Conservation (phyloP, 2,329 filamentous ascomycete species). For the Xylogone sp. region DNA sequence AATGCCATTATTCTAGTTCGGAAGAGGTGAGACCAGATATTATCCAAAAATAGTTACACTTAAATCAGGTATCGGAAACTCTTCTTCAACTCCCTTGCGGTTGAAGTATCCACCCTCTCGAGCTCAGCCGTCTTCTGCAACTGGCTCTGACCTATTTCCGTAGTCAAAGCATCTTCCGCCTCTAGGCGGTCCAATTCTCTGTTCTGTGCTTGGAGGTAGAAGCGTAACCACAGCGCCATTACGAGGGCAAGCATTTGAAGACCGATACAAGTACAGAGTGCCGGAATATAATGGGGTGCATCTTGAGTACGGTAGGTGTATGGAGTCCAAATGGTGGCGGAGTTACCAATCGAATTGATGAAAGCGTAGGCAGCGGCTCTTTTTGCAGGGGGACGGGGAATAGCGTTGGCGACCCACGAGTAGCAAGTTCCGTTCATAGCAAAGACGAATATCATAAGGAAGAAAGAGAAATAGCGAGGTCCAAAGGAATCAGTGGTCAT, state of each 20-base stretch:
- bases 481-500: conserved; percentile 54
- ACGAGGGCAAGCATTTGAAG: not conserved
- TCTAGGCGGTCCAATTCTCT: not conserved
- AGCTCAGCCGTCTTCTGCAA: conserved; percentile 1
- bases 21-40: too few species aligned
- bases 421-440: not conserved
- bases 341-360: conserved; percentile 39
- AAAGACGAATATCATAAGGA: not conserved
- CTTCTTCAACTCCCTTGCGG: not conserved
- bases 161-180: not conserved
- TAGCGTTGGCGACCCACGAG: conserved; percentile 61
- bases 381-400: conserved; percentile 16
- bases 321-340: conserved; percentile 62
- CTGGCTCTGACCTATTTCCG: not conserved
- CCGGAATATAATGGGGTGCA: conserved; percentile 14
- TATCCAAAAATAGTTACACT: too few species aligned
- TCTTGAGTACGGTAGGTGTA: conserved; percentile 51
- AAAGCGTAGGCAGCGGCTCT: conserved; percentile 15
- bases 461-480: conserved; percentile 51
- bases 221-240: not conserved
- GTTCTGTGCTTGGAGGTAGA: not conserved
- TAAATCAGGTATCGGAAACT: not conserved
- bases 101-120: not conserved
- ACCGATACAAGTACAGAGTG: not conserved
- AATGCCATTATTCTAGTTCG: too few species aligned